Percentiles rank a stretch among this genome's conserved stretches.
Evolutionary conservation across 345 rosid genomes (phyloP).

Genomic region (Salix caprea): DNA sequence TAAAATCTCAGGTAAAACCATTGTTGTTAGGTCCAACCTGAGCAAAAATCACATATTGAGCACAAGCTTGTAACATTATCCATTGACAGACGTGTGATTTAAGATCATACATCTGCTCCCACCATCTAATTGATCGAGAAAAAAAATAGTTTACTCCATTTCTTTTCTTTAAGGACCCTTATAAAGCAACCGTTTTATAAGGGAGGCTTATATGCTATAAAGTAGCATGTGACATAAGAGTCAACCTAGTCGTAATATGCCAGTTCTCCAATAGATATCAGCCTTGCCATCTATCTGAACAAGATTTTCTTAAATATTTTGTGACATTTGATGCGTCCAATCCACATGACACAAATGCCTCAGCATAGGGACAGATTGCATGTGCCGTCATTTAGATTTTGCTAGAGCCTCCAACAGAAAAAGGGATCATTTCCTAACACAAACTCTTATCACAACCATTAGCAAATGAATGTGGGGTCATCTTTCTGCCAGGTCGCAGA

Average conservation of each 20-base stretch:
- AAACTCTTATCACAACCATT: not conserved
- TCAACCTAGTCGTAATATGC: not conserved
- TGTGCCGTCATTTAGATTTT: not conserved
- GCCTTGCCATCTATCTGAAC: not conserved
- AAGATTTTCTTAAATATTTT: not conserved
- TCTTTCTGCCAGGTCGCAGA: not conserved
- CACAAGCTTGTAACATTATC: not conserved
- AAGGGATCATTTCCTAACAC: not conserved
- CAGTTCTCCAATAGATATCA: not conserved
- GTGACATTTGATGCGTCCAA: not conserved
- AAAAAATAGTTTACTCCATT: not conserved
- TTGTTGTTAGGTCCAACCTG: not conserved
- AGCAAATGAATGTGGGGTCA: not conserved
- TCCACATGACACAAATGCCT: not conserved
- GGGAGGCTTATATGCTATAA: not conserved
- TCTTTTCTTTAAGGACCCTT: not conserved
- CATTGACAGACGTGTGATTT: not conserved
- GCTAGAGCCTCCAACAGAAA: not conserved
- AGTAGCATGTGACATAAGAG: not conserved
- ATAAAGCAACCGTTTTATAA: not conserved
- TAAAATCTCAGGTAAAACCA: not conserved
- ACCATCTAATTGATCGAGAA: not conserved
- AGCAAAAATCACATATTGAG: not conserved
- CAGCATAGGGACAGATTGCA: not conserved
- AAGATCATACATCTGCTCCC: not conserved